Conservation (phyloP, 441 rosid species). For the Bocquillonia castaneifolia region DNA sequence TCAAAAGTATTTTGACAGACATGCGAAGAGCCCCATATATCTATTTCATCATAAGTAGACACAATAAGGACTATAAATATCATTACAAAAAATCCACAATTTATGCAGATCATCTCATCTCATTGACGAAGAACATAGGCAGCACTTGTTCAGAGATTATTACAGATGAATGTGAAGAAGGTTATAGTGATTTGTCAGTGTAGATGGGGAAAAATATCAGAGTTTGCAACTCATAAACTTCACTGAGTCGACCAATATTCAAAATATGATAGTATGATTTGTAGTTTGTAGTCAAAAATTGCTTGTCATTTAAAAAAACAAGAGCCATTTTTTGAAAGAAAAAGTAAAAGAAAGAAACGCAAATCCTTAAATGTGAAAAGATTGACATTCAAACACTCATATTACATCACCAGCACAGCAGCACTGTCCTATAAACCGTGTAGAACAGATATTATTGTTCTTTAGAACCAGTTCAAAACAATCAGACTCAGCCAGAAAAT, state of each 20-base stretch:
- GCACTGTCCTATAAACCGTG: not conserved
- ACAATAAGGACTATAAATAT: conserved; percentile 2
- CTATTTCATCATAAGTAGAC: conserved; percentile 34
- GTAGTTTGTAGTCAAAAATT: no score
- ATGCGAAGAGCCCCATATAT: conserved; percentile 86
- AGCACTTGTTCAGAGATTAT: not conserved
- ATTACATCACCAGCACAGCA: no score
- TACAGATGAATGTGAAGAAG: not conserved
- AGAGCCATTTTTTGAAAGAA: no score
- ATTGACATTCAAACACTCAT: no score
- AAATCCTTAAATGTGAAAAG: not conserved
- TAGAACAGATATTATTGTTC: not conserved
- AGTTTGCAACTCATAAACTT: not conserved
- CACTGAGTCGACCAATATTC: not conserved
- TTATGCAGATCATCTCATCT: not conserved
- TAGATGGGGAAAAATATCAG: not conserved
- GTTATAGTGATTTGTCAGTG: not conserved
- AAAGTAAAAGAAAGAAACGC: not conserved
- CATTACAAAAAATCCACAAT: conserved; percentile 3
- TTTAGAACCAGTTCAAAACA: not conserved
- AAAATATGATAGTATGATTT: not conserved
- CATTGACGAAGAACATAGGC: not conserved
- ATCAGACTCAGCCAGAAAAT: not conserved
- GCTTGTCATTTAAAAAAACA: no score
- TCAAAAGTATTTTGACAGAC: conserved; percentile 82